Base-by-base conservation (phyloP, 768 basidiomycete genomes). In the Hypholoma fasciculare region DNA sequence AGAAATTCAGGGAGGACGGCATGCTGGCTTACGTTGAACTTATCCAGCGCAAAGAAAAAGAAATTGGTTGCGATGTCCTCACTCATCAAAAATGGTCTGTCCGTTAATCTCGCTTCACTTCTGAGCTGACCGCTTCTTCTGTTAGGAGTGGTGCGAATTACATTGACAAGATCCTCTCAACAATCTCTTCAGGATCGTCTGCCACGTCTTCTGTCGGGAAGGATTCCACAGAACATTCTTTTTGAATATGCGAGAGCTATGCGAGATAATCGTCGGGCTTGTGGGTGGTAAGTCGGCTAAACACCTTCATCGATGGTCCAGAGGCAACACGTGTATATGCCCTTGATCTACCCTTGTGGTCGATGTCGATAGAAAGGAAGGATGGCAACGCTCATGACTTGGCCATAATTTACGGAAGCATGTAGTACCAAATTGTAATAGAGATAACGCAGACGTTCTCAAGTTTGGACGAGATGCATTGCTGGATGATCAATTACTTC, bases 21-120 rank as follows among this genome's bases (percentile, higher is more conserved):
- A 95, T 96, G 90, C 82, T 93, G 34, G 94, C 94, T 20, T 96
- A 96, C 71, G 93, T 95, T 48, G 82, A 95, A 58, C 84, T 93
- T 17, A 84, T 96, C 50, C 94, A 96, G 68, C 78, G 85, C 62
- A 94, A 91, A 71, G 94, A 96, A 73, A 90, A 88, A 72, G 92
- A 89, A 65, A 83, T 94, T 51, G 90, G 90, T 36, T 90, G 89
- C 59, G 94, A 96, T 69, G 93, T 96, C 34, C 77, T 96, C 48
- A 96, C 91, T 2, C 94, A 96, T 72, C 94, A 96, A 76, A 96
- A 94, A 81, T 97, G 94, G 94, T 87, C 52, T 48, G 49, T 27
- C 36, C 27, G 48, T 11, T 8, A 7, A 19, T 51, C 44, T 44
- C 19, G 43, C 12, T 20, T 53, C 13, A 49, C 40, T 42, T 40